phyloP scores from a whole-genome alignment of 805 yeast genomes.

The Schizosaccharomyces pombe region ASM294v3 CU329670.1:960501-961000 shows the following conservation, averaged over 20 bases:
- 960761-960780: too few species aligned
- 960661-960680: conserved; percentile 19
- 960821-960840: conserved; percentile 27
- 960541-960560: not conserved
- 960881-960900: not conserved
- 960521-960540: not conserved
- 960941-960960: too few species aligned
- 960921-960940: too few species aligned
- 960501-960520: not conserved
- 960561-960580: not conserved
- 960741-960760: not conserved
- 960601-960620: conserved; percentile 39
- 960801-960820: not conserved
- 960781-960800: not conserved
- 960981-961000: too few species aligned
- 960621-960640: conserved; percentile 81
- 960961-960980: too few species aligned
- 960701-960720: not conserved
- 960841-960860: conserved; percentile 44
- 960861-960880: conserved; percentile 21
- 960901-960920: not conserved
- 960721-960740: not conserved
- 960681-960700: not conserved
- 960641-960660: conserved; percentile 55
- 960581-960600: not conserved